Evolutionary conservation across 176 grass and related monocot genomes (phyloP).

Genomic region (Carex scoparia): DNA sequence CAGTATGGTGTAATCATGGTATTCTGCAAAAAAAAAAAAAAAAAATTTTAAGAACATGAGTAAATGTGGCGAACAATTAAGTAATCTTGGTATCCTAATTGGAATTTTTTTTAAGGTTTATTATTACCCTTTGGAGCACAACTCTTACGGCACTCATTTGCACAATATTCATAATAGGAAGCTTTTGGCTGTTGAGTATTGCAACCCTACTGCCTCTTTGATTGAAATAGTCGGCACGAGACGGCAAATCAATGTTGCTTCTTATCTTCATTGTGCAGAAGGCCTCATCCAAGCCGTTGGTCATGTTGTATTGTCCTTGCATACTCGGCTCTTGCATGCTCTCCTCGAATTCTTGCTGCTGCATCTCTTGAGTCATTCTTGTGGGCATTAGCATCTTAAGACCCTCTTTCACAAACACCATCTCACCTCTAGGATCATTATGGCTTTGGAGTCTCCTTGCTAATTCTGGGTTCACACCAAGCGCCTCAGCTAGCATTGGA

Average conservation of each 20-base stretch:
- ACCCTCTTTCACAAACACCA: conserved; percentile 25
- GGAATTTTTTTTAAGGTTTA: no score
- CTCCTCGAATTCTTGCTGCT: background rate
- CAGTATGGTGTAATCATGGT: conserved; percentile 18
- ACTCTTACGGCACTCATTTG: conserved; percentile 26
- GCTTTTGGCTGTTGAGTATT: conserved; percentile 24
- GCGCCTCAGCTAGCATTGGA: background rate
- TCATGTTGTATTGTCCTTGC: background rate
- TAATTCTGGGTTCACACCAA: conserved; percentile 11
- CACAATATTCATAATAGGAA: conserved; percentile 26
- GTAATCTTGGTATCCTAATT: no score
- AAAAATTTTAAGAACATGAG: no score
- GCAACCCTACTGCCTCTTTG: conserved; percentile 21
- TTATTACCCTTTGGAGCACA: no score
- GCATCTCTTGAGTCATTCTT: background rate
- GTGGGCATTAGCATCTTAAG: conserved; percentile 8
- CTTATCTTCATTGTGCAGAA: conserved; percentile 30
- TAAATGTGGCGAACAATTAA: no score
- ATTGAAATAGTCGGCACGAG: conserved; percentile 18
- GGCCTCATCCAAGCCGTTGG: conserved; percentile 21
- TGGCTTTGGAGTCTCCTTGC: conserved; percentile 26
- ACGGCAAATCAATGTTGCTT: conserved; percentile 24
- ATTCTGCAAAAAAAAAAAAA: conserved; percentile 6
- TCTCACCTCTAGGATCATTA: conserved; percentile 30
- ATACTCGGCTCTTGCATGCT: background rate